A percentile compares a stretch with the other conserved stretches of the same genome.
phyloP scores from a whole-genome alignment of 257 asterid species.

The Fraxinus quadrangulata region DNA sequence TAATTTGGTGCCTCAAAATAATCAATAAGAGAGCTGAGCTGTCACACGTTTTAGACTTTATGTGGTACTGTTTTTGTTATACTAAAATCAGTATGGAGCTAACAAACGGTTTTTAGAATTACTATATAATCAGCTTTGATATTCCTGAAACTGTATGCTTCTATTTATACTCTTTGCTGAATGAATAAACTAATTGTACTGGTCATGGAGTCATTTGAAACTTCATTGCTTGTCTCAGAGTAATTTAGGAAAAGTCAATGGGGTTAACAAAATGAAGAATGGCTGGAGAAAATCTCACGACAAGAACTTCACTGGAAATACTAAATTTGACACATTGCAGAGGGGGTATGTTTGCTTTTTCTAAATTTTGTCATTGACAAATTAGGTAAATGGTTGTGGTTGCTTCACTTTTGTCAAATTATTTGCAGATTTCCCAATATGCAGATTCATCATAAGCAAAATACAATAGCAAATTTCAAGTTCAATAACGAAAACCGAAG shows the following conservation, averaged over 20 bases:
- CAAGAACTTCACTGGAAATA: constrained; percentile 51
- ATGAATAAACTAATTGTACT: background rate
- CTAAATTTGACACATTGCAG: constrained; percentile 42
- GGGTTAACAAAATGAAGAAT: constrained; percentile 37
- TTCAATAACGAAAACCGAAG: constrained; percentile 42
- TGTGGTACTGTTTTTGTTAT: background rate
- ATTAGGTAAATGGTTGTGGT: constrained; percentile 16
- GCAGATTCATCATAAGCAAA: constrained; percentile 43
- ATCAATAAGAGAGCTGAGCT: background rate
- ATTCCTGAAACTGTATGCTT: constrained; percentile 5
- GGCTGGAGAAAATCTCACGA: constrained; percentile 49
- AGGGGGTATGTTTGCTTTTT: constrained; percentile 42
- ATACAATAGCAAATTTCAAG: constrained; percentile 52
- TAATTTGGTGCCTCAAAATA: constrained; percentile 4
- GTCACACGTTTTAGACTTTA: background rate
- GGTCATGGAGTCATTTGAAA: constrained; percentile 26
- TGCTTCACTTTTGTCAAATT: constrained; percentile 29
- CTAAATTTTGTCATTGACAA: constrained; percentile 1
- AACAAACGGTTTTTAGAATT: background rate
- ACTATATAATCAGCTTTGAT: background rate
- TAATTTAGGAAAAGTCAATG: constrained; percentile 41
- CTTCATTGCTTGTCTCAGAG: constrained; percentile 47
- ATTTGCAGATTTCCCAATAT: constrained; percentile 49
- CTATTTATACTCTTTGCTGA: background rate
- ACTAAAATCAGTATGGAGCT: background rate